These are phyloP conservation scores for Mallotus nudiflorus DNA, from an alignment of 345 rosid species.

Conservation along the genomic window DNA sequence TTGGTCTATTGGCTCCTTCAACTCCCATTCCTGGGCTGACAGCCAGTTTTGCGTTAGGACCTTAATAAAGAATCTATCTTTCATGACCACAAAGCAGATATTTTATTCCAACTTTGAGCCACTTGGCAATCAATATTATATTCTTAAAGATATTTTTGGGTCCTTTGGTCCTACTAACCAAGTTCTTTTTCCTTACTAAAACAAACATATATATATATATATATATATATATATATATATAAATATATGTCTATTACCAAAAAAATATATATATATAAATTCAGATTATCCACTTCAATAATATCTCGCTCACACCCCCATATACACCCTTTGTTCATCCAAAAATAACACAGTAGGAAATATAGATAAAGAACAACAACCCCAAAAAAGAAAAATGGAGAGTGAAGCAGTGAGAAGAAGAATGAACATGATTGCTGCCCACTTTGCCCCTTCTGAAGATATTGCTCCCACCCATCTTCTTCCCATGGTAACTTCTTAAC, in stretches of 20 bases:
- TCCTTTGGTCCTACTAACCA: background rate
- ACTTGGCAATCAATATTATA: background rate
- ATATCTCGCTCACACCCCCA: too few relatives aligned
- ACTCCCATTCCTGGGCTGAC: too few relatives aligned
- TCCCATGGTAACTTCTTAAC: constrained; percentile 54
- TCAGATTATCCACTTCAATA: background rate
- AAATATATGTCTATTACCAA: too few relatives aligned
- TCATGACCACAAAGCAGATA: too few relatives aligned
- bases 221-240: too few relatives aligned
- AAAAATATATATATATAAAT: background rate
- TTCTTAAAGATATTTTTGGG: background rate
- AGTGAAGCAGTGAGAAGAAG: constrained; percentile 58
- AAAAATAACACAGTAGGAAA: background rate
- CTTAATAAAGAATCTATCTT: too few relatives aligned
- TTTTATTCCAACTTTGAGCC: too few relatives aligned
- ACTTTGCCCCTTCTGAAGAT: constrained; percentile 47
- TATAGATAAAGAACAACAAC: too few relatives aligned
- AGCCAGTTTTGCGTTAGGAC: too few relatives aligned
- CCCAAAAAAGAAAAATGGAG: constrained; percentile 50
- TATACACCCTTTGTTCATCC: background rate
- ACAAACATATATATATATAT: background rate
- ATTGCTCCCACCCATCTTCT: constrained; percentile 42
- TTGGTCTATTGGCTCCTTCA: too few relatives aligned
- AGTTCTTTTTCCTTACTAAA: background rate
- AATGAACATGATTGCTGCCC: constrained; percentile 57